Percentiles rank a stretch among this genome's conserved stretches.
Conservation (phyloP, 305 asterid genomes). For the Petunia hybrid region DNA sequence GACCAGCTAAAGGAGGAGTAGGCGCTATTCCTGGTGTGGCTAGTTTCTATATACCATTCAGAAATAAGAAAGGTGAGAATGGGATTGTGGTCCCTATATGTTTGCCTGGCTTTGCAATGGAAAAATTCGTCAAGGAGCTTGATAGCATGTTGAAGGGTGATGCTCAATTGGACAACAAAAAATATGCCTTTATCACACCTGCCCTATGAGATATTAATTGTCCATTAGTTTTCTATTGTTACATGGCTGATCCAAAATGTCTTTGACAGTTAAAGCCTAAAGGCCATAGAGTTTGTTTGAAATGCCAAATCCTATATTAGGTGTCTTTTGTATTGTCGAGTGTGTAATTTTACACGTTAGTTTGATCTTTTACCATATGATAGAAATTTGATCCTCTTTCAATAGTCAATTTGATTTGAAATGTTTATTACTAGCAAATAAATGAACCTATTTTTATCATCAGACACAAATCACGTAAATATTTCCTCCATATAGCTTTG, state of each 20-base stretch:
- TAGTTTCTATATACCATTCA: constrained; percentile 66
- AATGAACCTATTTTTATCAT: no score
- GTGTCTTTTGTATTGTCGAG: background rate
- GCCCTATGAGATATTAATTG: constrained; percentile 44
- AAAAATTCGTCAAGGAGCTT: constrained; percentile 59
- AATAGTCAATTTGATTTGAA: background rate
- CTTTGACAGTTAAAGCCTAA: background rate
- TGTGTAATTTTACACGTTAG: background rate
- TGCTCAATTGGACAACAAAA: background rate
- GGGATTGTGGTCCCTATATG: constrained; percentile 70
- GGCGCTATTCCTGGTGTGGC: constrained; percentile 73
- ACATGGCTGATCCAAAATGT: background rate
- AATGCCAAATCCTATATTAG: background rate
- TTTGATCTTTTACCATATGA: background rate
- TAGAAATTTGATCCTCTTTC: no score
- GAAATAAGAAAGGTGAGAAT: constrained; percentile 59
- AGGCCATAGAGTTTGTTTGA: background rate
- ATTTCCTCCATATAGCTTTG: no score
- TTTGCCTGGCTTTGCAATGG: constrained; percentile 69
- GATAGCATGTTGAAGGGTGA: constrained; percentile 21
- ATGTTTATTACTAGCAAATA: no score
- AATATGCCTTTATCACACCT: constrained; percentile 42
- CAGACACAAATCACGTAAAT: no score
- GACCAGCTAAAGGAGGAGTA: constrained; percentile 72
- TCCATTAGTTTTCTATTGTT: background rate